Conservation (phyloP, 2,329 filamentous ascomycete species). For the Boeremia exigua region DNA sequence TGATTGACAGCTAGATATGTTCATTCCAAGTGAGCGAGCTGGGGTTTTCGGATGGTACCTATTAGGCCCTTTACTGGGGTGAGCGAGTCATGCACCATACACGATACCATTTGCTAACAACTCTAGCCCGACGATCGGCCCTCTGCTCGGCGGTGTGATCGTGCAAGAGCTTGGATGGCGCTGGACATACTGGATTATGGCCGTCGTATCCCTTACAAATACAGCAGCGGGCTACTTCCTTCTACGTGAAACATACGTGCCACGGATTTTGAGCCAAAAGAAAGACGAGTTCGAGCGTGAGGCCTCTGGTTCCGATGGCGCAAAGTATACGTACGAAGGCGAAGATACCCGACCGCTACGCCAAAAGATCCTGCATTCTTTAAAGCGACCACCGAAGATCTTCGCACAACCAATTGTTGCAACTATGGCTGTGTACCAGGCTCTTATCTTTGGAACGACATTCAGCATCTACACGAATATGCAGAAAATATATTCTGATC, state of each 20-base stretch:
- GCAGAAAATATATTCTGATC: conserved; percentile 53
- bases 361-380: conserved; percentile 46
- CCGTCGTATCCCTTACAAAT: conserved; percentile 50
- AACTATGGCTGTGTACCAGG: conserved; percentile 55
- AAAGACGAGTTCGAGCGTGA: conserved; percentile 46
- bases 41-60: conserved; percentile 56
- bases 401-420: conserved; percentile 55
- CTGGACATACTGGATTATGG: conserved; percentile 57
- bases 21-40: conserved; percentile 53
- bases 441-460: conserved; percentile 56
- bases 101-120: too few relatives aligned
- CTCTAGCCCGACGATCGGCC: conserved; percentile 52
- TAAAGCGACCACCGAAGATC: conserved; percentile 52
- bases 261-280: conserved; percentile 47
- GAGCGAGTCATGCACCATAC: too few relatives aligned
- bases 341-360: conserved; percentile 49
- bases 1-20: conserved; percentile 53
- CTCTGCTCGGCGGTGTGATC: conserved; percentile 53
- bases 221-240: conserved; percentile 53
- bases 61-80: conserved; percentile 52
- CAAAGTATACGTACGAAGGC: conserved; percentile 51
- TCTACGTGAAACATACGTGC: conserved; percentile 54
- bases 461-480: conserved; percentile 58
- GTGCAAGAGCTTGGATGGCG: conserved; percentile 55
- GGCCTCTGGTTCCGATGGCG: conserved; percentile 25